Percentiles rank a stretch among this genome's conserved stretches.
Evolutionary conservation across 2,329 filamentous ascomycete species (phyloP).

Genomic region (Talaromyces piceae): DNA sequence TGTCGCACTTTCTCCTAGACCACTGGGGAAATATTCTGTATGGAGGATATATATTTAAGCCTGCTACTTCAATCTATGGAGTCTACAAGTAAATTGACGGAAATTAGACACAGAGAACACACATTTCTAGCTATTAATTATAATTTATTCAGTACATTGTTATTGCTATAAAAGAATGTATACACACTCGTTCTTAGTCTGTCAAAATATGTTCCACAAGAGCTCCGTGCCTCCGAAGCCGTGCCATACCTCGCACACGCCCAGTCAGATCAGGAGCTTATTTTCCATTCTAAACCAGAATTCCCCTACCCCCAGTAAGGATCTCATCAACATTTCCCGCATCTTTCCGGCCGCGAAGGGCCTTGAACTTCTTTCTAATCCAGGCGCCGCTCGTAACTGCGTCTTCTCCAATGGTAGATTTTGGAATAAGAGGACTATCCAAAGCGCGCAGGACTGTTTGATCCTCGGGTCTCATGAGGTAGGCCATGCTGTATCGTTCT

Average conservation of each 20-base stretch:
- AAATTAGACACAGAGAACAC: too few relatives aligned
- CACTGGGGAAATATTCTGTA: not conserved
- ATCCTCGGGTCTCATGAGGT: constrained; percentile 3
- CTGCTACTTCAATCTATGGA: too few relatives aligned
- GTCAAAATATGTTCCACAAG: too few relatives aligned
- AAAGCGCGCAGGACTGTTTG: constrained; percentile 1
- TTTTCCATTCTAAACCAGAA: not conserved
- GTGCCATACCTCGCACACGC: too few relatives aligned
- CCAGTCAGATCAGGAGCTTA: not conserved
- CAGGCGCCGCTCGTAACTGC: constrained; percentile 1
- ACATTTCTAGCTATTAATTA: too few relatives aligned
- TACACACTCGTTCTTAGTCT: too few relatives aligned
- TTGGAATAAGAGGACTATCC: not conserved
- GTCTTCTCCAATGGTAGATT: not conserved
- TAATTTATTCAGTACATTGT: too few relatives aligned
- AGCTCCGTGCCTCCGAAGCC: too few relatives aligned
- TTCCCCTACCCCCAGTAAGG: not conserved
- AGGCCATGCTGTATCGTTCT: not conserved
- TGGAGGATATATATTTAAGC: too few relatives aligned
- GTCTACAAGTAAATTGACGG: too few relatives aligned
- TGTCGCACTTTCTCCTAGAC: not conserved
- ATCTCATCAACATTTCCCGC: constrained; percentile 1
- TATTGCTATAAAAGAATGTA: too few relatives aligned
- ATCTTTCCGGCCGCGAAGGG: not conserved
- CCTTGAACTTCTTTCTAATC: constrained; percentile 3